Evolutionary conservation across 805 yeast species (phyloP).

Genomic region (Zygosaccharomyces pseudorouxii): DNA sequence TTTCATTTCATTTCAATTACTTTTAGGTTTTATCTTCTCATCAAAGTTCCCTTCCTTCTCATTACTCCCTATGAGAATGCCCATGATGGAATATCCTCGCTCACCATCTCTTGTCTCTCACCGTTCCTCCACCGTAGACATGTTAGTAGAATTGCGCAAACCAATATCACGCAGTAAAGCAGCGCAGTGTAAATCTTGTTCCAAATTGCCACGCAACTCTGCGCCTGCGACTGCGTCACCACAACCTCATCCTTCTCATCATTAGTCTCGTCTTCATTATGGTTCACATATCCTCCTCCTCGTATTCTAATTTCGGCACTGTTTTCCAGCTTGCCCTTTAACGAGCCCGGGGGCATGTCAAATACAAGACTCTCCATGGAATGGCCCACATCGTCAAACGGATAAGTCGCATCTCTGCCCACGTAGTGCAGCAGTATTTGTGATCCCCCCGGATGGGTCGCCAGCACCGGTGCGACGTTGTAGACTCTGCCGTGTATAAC

Average conservation of each 20-base stretch:
- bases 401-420: constrained; percentile 27
- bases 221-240: constrained; percentile 9
- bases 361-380: constrained; percentile 33
- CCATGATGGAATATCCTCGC: constrained; percentile 5
- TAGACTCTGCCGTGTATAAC: constrained; percentile 25
- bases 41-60: background rate
- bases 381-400: constrained; percentile 28
- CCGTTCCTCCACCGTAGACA: constrained; percentile 11
- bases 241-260: constrained; percentile 4
- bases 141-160: constrained; percentile 14
- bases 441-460: constrained; percentile 27
- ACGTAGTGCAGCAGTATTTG: constrained; percentile 23
- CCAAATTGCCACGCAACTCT: constrained; percentile 5
- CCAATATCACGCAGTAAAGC: constrained; percentile 9
- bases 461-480: constrained; percentile 22
- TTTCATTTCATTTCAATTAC: background rate
- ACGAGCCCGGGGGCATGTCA: constrained; percentile 47
- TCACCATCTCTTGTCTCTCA: background rate
- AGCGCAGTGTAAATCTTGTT: constrained; percentile 10
- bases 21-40: background rate
- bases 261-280: background rate
- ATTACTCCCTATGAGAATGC: background rate
- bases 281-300: background rate
- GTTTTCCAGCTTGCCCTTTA: constrained; percentile 43
- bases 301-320: background rate